Base-by-base conservation (phyloP, 306 rosid genomes). In the Benincasa hispida region DNA sequence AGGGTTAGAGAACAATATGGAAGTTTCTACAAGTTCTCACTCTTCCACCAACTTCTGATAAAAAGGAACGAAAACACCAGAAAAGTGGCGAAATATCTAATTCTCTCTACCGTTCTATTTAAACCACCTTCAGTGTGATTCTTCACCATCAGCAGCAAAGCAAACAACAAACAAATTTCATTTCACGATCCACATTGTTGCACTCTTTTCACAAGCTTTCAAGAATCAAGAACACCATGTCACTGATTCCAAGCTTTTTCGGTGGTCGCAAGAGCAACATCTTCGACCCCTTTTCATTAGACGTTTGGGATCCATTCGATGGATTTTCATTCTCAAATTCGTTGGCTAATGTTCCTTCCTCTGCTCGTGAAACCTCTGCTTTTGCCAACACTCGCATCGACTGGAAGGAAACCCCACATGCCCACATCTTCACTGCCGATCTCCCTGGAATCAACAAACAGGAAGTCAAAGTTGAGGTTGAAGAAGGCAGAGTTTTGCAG, bases 401-500 rank as follows among this genome's bases (percentile, higher is more conserved):
- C 72, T 84, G 84, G 87, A 84, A 78, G 53, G 84, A 84, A 47
- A 80, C 84, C 2, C 84, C 78, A 13, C 80, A 84, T 61, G 84
- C 82, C 0, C 87, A 84, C 37, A n/a, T 84, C 28, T 78, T 84
- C 80, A 84, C 78, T 51, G 87, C 80, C 12, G 87, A 81, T 60
- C 76, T 84, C 0, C 87, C 84, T 0, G 87, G 84, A 6, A 76
- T 84, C 47, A 82, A 61, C 25, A 83, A 83, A 57, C 76, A 79
- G 22, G 78, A 79, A 5, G 76, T 83, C 70, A 81, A 81, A 25
- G 82, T 84, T 18, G 87, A 78, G 65, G 65, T 84, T 3, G 87
- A 84, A 24, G 87, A 81, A 7, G 82, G 78, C 3, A 74, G 41
- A 27, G 80, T 81, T 17, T 18, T 78, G 42, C 82, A 81, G 72